Evolutionary conservation across 345 rosid genomes (phyloP).

Genomic region (Moricandia arvensis): DNA sequence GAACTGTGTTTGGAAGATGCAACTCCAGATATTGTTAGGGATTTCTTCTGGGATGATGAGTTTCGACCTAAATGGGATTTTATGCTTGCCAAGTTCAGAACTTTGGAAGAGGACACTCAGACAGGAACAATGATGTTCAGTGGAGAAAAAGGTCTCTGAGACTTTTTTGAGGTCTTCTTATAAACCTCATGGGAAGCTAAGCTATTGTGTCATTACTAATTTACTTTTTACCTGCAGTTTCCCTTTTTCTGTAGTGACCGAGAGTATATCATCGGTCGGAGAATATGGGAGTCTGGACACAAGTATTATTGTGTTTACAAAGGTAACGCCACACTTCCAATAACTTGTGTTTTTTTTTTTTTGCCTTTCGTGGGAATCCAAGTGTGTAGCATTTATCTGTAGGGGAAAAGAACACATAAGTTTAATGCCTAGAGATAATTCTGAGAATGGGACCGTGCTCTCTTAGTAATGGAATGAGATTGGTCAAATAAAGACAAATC

Average conservation of each 20-base stretch:
- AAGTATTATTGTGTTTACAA: constrained; percentile 84
- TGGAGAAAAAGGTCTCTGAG: constrained; percentile 78
- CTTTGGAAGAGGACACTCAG: constrained; percentile 67
- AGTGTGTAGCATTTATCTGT: too few relatives aligned
- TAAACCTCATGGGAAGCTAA: neutral
- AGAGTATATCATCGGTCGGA: constrained; percentile 85
- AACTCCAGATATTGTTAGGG: constrained; percentile 84
- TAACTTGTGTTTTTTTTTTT: too few relatives aligned
- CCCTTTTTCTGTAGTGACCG: constrained; percentile 99
- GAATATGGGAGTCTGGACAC: constrained; percentile 92
- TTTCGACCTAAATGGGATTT: constrained; percentile 96
- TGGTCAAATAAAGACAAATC: too few relatives aligned
- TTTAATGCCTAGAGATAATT: too few relatives aligned
- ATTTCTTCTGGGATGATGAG: constrained; percentile 99
- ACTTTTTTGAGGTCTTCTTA: neutral
- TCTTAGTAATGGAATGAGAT: neutral
- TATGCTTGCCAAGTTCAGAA: constrained; percentile 77
- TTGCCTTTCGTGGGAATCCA: too few relatives aligned
- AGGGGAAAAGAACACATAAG: too few relatives aligned
- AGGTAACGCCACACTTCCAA: constrained; percentile 48
- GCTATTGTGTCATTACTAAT: neutral
- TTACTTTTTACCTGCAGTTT: constrained; percentile 58
- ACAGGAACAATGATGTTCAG: constrained; percentile 81
- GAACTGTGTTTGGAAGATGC: constrained; percentile 96
- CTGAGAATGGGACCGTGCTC: neutral